A percentile compares a stretch with the other conserved stretches of the same genome.
phyloP scores from a whole-genome alignment of 1,284 basidiomycete genomes.

The Ganoderma lingzhi region DNA sequence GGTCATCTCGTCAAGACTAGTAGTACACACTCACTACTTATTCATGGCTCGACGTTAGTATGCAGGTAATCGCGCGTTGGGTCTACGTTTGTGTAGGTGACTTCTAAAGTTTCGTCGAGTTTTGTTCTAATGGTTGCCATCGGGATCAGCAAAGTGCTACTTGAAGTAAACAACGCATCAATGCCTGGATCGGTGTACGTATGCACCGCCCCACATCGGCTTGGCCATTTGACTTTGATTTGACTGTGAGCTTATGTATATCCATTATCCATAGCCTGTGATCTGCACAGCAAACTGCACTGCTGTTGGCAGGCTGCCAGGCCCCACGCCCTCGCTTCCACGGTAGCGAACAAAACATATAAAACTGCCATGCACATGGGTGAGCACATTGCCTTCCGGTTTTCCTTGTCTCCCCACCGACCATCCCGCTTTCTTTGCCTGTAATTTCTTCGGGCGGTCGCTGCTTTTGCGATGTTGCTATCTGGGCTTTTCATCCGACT shows the following conservation, averaged over 20 bases:
- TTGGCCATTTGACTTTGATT: background rate
- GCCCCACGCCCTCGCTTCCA: background rate
- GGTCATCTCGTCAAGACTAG: no score
- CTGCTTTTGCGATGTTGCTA: constrained; percentile 17
- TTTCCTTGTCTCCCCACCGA: background rate
- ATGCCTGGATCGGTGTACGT: background rate
- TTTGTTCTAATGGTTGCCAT: background rate
- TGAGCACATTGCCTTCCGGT: background rate
- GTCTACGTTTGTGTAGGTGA: background rate
- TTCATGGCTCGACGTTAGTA: background rate
- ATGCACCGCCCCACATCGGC: background rate
- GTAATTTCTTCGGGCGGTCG: background rate
- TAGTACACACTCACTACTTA: background rate
- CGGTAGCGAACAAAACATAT: background rate
- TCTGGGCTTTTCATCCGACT: constrained; percentile 15
- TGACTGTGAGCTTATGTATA: background rate
- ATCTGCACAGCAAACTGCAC: background rate
- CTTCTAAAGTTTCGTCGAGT: background rate
- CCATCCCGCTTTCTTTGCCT: background rate
- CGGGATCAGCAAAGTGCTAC: background rate
- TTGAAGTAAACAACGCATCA: background rate
- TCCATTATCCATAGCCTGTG: background rate
- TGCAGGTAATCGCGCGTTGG: background rate
- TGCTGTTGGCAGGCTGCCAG: background rate
- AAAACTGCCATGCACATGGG: background rate